Evolutionary conservation across 192 early-diverging fungal genomes (phyloP).

Genomic region (Umbelopsis vinacea): DNA sequence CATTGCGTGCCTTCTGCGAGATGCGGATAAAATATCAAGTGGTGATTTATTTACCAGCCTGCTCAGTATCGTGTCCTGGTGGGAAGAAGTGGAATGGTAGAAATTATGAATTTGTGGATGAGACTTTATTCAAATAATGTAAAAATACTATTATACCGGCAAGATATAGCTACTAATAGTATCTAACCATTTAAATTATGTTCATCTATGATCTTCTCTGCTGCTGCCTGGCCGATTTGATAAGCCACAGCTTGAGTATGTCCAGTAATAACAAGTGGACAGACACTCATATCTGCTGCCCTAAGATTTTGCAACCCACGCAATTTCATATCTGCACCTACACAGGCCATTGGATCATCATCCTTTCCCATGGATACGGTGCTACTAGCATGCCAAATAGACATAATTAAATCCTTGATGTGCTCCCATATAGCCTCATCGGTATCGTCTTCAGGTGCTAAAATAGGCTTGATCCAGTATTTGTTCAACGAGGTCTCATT

Average conservation of each 20-base stretch:
- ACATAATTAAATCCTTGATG: conserved; percentile 3
- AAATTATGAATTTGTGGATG: too few species aligned
- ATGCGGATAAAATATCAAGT: too few species aligned
- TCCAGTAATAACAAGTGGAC: not conserved
- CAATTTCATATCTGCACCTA: conserved; percentile 30
- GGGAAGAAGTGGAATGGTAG: too few species aligned
- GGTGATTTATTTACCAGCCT: too few species aligned
- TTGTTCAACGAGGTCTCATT: not conserved
- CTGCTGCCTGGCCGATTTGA: not conserved
- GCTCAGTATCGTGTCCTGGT: too few species aligned
- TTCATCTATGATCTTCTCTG: conserved; percentile 2
- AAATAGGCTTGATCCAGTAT: not conserved
- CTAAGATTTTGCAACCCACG: conserved; percentile 31
- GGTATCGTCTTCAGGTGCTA: not conserved
- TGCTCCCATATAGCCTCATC: not conserved
- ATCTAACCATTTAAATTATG: not conserved
- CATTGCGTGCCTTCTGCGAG: too few species aligned
- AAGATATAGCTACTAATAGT: too few species aligned
- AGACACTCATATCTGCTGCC: conserved; percentile 34
- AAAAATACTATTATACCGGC: too few species aligned
- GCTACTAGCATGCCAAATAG: conserved; percentile 35
- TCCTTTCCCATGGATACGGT: conserved; percentile 36
- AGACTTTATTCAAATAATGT: too few species aligned
- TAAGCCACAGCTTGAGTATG: conserved; percentile 2
- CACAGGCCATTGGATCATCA: conserved; percentile 29